Evolutionary conservation across 164 flowering plant species (phyloP).

Genomic region (Berberis vulgaris): DNA sequence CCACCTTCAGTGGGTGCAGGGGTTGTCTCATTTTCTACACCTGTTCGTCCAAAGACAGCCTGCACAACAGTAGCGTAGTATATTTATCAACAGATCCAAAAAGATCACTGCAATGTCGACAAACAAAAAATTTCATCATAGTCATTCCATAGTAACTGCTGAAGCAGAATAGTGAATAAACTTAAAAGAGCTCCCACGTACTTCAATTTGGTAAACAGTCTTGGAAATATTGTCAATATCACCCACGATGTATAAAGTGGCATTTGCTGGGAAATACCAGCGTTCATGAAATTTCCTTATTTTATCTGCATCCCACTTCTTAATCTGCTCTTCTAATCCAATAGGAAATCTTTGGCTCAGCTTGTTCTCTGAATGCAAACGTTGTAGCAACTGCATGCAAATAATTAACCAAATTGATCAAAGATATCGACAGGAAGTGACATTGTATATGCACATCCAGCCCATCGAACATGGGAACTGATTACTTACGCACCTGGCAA

Average conservation of each 20-base stretch:
- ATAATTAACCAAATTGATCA: constrained; percentile 5
- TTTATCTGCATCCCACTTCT: constrained; percentile 98
- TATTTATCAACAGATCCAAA: constrained; percentile 8
- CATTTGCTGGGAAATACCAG: constrained; percentile 99
- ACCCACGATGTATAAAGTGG: constrained; percentile 94
- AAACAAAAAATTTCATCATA: not conserved
- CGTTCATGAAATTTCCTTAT: constrained; percentile 95
- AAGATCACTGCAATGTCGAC: not conserved
- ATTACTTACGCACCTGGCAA: constrained; percentile 49
- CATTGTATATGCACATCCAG: not conserved
- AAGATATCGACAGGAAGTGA: not conserved
- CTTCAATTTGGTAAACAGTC: constrained; percentile 79
- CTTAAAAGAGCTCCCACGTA: constrained; percentile 20
- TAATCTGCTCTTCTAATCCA: constrained; percentile 97
- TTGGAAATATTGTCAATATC: constrained; percentile 76
- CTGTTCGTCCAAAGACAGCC: constrained; percentile 80
- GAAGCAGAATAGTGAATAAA: not conserved
- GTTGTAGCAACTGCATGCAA: constrained; percentile 65
- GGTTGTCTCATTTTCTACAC: constrained; percentile 44
- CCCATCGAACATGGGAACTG: too few species aligned
- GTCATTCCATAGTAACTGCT: not conserved
- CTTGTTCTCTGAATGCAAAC: constrained; percentile 99
- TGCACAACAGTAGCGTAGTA: constrained; percentile 25
- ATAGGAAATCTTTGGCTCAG: constrained; percentile 93
- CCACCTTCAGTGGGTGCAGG: constrained; percentile 54